A percentile compares a stretch with the other conserved stretches of the same genome.
phyloP scores from a whole-genome alignment of 192 early-diverging fungal species.

The Chytriomyces sp. region DNA sequence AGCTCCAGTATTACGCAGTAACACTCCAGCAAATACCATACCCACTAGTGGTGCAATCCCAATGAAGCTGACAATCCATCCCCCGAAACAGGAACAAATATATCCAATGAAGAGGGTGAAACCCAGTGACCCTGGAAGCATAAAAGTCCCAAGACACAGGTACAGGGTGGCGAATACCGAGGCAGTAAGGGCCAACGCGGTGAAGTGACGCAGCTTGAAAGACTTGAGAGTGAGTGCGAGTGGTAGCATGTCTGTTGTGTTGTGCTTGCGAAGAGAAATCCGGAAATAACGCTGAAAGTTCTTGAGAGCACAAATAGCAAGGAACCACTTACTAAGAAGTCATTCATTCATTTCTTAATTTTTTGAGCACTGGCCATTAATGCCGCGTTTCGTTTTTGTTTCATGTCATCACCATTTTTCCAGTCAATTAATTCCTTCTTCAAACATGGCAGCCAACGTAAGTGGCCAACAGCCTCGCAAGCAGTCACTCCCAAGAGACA shows the following conservation, averaged over 20 bases:
- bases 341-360: too few species aligned
- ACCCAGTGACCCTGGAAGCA: neutral
- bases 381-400: too few species aligned
- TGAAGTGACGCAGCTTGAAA: neutral
- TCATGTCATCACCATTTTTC: too few species aligned
- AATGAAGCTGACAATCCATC: neutral
- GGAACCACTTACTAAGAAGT: too few species aligned
- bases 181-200: neutral
- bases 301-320: too few species aligned
- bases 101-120: constrained; percentile 12
- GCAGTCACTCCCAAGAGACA: neutral
- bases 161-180: neutral
- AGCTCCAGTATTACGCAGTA: constrained; percentile 2
- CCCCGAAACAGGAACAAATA: neutral
- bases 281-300: too few species aligned
- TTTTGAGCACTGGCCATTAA: too few species aligned
- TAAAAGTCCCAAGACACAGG: neutral
- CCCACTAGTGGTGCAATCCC: constrained; percentile 8
- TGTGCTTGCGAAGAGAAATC: too few species aligned
- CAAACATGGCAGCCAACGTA: neutral
- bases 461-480: neutral
- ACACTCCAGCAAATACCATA: constrained; percentile 1
- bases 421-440: too few species aligned
- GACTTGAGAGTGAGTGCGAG: too few species aligned
- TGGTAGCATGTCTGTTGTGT: too few species aligned